A percentile compares a stretch with the other conserved stretches of the same genome.
Evolutionary conservation across 768 basidiomycete genomes (phyloP).

Genomic region (Lyophyllum semitale): DNA sequence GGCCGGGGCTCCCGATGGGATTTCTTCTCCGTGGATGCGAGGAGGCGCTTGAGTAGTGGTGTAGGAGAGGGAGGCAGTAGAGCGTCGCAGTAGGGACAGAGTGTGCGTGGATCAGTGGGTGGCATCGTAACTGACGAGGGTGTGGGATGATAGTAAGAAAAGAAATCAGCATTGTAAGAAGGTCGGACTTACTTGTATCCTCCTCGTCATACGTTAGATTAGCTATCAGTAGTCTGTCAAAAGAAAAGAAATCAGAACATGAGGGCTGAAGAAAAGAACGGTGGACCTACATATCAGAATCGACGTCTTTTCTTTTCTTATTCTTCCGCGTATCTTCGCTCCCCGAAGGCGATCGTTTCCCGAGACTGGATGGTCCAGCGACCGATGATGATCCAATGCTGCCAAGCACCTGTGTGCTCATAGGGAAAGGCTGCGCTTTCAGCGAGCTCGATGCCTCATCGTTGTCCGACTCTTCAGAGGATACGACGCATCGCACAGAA

Average conservation of each 20-base stretch:
- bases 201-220: conserved; percentile 4
- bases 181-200: conserved; percentile 30
- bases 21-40: conserved; percentile 51
- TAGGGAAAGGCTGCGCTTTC: conserved; percentile 43
- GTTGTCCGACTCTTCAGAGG: conserved; percentile 1
- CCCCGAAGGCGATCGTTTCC: conserved; percentile 28
- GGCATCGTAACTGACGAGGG: conserved; percentile 42
- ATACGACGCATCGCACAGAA: neutral
- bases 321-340: conserved; percentile 27
- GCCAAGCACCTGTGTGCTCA: conserved; percentile 47
- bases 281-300: conserved; percentile 14
- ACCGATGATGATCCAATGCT: conserved; percentile 29
- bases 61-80: conserved; percentile 65
- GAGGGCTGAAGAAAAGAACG: neutral
- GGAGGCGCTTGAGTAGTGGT: conserved; percentile 53
- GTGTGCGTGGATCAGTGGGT: conserved; percentile 60
- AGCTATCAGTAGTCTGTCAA: neutral
- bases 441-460: neutral
- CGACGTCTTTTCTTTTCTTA: conserved; percentile 33
- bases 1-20: conserved; percentile 66
- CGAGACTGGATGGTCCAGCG: conserved; percentile 15
- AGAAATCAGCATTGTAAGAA: neutral
- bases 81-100: conserved; percentile 85
- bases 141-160: neutral
- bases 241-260: conserved; percentile 9